Percentiles rank a stretch among this genome's conserved stretches.
These are phyloP conservation scores for Xylaria venustula DNA, from an alignment of 495 filamentous ascomycete genomes.

Conservation along the genomic window DNA sequence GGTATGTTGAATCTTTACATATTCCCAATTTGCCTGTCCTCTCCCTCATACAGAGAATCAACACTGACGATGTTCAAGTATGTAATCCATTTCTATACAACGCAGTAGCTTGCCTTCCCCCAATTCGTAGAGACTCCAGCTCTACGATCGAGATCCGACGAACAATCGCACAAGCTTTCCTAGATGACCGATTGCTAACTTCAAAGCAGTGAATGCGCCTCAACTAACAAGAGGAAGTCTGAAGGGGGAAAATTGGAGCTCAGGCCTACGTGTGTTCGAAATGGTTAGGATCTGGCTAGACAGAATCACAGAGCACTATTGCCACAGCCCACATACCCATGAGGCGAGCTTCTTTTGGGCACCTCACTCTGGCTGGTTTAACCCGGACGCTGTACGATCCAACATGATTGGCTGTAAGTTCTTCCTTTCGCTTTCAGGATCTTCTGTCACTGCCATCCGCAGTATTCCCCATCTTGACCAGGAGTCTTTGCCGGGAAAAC, in stretches of 20 bases:
- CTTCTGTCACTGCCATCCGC: too few relatives aligned
- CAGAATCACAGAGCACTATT: slow-evolving; percentile 8
- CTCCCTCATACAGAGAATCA: too few relatives aligned
- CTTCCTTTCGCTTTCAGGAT: not conserved
- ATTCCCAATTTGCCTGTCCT: too few relatives aligned
- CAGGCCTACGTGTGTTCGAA: slow-evolving; percentile 19
- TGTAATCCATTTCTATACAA: not conserved
- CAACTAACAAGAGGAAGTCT: not conserved
- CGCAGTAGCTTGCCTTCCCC: not conserved
- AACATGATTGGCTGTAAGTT: slow-evolving; percentile 21
- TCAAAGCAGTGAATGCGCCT: not conserved
- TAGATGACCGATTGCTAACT: not conserved
- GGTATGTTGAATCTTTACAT: not conserved
- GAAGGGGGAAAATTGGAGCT: not conserved
- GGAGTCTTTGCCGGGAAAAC: too few relatives aligned
- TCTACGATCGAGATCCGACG: not conserved
- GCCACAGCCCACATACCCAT: not conserved
- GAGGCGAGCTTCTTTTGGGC: not conserved
- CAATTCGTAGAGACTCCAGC: not conserved
- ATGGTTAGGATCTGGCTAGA: slow-evolving; percentile 8
- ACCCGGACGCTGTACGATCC: slow-evolving; percentile 16
- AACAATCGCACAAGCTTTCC: not conserved
- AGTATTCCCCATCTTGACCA: too few relatives aligned
- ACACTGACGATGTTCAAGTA: too few relatives aligned
- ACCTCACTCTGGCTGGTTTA: slow-evolving; percentile 14